These are phyloP conservation scores for Posidonia oceanica DNA, from an alignment of 116 monocot species.

Conservation along the genomic window DNA sequence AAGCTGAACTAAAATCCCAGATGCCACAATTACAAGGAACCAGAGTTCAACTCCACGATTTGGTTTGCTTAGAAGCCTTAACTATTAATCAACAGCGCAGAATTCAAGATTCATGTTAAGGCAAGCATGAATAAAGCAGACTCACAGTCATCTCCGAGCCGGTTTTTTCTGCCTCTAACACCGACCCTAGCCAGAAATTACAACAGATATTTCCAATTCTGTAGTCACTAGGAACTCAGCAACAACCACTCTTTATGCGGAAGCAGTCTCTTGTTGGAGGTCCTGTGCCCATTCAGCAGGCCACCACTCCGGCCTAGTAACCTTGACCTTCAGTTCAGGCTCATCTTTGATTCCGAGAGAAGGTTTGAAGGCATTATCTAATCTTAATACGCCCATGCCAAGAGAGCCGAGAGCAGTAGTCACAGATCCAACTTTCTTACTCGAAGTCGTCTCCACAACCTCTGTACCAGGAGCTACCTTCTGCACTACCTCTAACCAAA, in stretches of 20 bases:
- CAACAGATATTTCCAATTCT: no score
- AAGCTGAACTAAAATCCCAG: no score
- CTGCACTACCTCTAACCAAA: slow-evolving; percentile 39
- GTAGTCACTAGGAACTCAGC: no score
- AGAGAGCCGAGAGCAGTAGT: slow-evolving; percentile 39
- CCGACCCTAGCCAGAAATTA: no score
- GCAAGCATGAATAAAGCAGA: no score
- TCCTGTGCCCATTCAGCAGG: slow-evolving; percentile 64
- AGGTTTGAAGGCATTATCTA: slow-evolving; percentile 53
- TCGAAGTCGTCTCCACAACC: slow-evolving; percentile 37
- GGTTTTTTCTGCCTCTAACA: no score
- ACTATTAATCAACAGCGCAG: no score
- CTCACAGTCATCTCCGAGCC: no score
- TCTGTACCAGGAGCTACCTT: slow-evolving; percentile 57
- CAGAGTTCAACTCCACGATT: no score
- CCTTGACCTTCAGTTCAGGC: slow-evolving; percentile 34
- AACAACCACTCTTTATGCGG: slow-evolving; percentile 15
- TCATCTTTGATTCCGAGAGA: slow-evolving; percentile 46
- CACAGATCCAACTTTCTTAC: slow-evolving; percentile 64
- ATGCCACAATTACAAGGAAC: no score
- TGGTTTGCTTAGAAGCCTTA: no score
- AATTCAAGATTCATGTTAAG: no score
- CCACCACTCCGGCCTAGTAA: slow-evolving; percentile 82
- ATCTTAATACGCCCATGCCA: slow-evolving; percentile 73
- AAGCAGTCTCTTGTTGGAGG: slow-evolving; percentile 25